Conservation (phyloP, 1,284 basidiomycete genomes). For the Naganishia albida region DNA sequence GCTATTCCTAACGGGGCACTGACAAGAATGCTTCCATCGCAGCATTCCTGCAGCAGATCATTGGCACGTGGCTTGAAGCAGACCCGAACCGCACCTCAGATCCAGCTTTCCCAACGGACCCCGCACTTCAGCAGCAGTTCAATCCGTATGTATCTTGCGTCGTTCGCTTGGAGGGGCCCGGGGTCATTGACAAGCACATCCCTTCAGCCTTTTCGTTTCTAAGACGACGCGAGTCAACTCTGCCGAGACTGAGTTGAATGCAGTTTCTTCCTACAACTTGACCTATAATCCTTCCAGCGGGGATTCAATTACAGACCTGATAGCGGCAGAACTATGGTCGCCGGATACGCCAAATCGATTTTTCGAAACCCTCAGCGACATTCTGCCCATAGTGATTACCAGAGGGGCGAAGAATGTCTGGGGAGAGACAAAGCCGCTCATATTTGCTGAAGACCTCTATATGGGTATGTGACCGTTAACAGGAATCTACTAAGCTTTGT, state of each 20-base stretch:
- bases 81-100: neutral
- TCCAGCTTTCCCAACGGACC: neutral
- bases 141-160: conserved; percentile 11
- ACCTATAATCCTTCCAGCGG: conserved; percentile 12
- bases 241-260: neutral
- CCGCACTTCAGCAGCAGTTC: neutral
- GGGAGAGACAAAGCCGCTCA: conserved; percentile 15
- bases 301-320: conserved; percentile 8
- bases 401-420: conserved; percentile 23
- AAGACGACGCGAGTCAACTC: conserved; percentile 7
- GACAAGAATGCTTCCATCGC: neutral
- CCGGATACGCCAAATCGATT: conserved; percentile 22
- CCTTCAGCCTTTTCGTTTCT: conserved; percentile 10
- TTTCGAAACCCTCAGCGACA: conserved; percentile 6
- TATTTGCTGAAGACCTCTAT: conserved; percentile 19
- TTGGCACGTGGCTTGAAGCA: conserved; percentile 13
- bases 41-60: conserved; percentile 16
- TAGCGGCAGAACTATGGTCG: conserved; percentile 17
- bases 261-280: conserved; percentile 6
- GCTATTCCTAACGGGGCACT: neutral
- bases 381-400: conserved; percentile 9
- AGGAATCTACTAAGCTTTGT: neutral
- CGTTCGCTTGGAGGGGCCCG: neutral
- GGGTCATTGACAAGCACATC: neutral
- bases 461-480: too few relatives aligned